These are phyloP conservation scores for Sanghuangporus weigelae DNA, from an alignment of 1,284 basidiomycete genomes.

Conservation along the genomic window DNA sequence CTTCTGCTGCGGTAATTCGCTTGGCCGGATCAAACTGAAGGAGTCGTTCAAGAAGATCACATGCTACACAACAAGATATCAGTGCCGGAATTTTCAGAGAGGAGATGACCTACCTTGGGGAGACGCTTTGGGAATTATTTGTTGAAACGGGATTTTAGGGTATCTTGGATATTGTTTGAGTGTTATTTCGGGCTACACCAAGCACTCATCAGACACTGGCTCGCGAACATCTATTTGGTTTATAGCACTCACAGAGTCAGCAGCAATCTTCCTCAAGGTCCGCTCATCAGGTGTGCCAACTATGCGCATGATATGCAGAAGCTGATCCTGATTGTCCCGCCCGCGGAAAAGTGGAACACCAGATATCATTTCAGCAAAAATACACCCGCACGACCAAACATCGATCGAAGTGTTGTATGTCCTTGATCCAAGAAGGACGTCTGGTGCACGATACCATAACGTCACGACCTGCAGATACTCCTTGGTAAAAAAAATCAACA, in stretches of 20 bases:
- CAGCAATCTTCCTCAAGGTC: constrained; percentile 84
- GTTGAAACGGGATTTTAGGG: constrained; percentile 85
- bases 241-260: constrained; percentile 72
- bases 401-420: constrained; percentile 99
- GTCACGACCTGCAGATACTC: constrained; percentile 76
- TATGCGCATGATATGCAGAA: constrained; percentile 96
- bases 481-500: constrained; percentile 8
- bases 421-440: constrained; percentile 93
- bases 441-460: constrained; percentile 98
- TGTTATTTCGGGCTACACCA: constrained; percentile 80
- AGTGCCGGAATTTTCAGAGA: neutral
- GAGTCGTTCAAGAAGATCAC: constrained; percentile 92
- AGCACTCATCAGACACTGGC: constrained; percentile 6
- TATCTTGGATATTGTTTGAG: constrained; percentile 87
- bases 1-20: constrained; percentile 89
- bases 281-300: constrained; percentile 93
- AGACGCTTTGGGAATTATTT: constrained; percentile 89
- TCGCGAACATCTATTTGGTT: constrained; percentile 1
- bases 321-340: constrained; percentile 95
- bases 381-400: constrained; percentile 99
- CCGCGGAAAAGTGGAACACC: constrained; percentile 97
- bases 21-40: constrained; percentile 96
- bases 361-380: constrained; percentile 98
- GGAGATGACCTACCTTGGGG: constrained; percentile 61
- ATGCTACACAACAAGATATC: constrained; percentile 45